Evolutionary conservation across 164 flowering plant species (phyloP).

Genomic region (Vitis rupestris): DNA sequence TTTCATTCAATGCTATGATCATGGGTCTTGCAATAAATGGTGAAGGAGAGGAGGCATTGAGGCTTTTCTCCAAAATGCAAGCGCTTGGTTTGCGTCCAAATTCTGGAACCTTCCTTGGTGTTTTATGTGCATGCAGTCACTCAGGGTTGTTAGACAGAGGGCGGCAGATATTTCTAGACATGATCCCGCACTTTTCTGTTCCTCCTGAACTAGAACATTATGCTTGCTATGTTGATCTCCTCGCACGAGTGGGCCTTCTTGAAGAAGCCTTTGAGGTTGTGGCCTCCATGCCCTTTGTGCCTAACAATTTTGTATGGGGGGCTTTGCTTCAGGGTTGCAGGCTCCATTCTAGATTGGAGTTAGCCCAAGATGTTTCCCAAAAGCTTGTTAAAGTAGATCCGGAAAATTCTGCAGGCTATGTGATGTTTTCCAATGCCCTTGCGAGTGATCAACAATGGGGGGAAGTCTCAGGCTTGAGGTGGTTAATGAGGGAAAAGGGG

Average conservation of each 20-base stretch:
- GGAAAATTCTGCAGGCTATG: conserved; percentile 52
- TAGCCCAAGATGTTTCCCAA: conserved; percentile 39
- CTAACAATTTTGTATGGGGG: conserved; percentile 64
- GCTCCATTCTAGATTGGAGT: conserved; percentile 43
- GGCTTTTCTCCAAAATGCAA: conserved; percentile 43
- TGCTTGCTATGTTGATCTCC: conserved; percentile 64
- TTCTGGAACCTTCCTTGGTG: conserved; percentile 48
- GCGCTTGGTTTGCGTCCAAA: conserved; percentile 41
- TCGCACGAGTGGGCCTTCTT: conserved; percentile 51
- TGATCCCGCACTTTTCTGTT: conserved; percentile 24
- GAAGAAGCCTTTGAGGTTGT: conserved; percentile 59
- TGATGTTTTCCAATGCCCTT: conserved; percentile 59
- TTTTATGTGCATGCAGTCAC: conserved; percentile 62
- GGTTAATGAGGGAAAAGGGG: conserved; percentile 34
- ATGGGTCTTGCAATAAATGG: conserved; percentile 68
- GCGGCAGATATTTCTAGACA: conserved; percentile 35
- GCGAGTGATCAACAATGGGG: conserved; percentile 50
- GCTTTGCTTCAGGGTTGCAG: conserved; percentile 64
- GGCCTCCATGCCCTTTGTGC: conserved; percentile 51
- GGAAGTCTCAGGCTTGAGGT: conserved; percentile 45
- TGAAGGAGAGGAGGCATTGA: conserved; percentile 50
- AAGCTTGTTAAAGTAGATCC: conserved; percentile 52
- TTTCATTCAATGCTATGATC: conserved; percentile 66
- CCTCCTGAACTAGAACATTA: conserved; percentile 57
- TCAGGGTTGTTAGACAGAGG: conserved; percentile 54